Percentiles rank a stretch among this genome's conserved stretches.
Conservation (phyloP, 2,329 filamentous ascomycete species). For the Scedosporium dehoogii region DNA sequence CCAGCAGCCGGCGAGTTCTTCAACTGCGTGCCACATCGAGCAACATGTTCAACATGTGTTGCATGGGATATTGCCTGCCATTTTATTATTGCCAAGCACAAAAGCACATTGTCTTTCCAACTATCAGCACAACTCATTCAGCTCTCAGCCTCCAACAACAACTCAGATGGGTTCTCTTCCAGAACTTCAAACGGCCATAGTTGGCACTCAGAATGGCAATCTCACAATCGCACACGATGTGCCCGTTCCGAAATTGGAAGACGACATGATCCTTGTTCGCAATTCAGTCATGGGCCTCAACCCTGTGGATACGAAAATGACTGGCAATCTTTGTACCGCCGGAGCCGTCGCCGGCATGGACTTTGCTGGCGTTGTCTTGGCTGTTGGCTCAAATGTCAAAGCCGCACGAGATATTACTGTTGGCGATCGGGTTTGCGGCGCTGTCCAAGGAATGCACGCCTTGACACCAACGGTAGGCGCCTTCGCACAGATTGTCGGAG, state of each 20-base stretch:
- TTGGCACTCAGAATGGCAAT: neutral
- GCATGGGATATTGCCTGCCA: neutral
- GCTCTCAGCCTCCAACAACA: neutral
- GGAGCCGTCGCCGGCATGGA: slow-evolving; percentile 6
- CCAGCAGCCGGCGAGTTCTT: neutral
- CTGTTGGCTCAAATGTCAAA: neutral
- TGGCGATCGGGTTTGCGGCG: slow-evolving; percentile 6
- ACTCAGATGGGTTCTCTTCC: neutral
- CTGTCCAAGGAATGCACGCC: slow-evolving; percentile 6
- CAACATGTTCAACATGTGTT: neutral
- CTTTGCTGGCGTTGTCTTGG: slow-evolving; percentile 6
- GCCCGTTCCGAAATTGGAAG: neutral
- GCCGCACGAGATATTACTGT: neutral
- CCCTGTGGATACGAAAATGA: slow-evolving; percentile 8
- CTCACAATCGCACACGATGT: neutral
- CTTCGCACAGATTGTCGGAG: slow-evolving; percentile 14
- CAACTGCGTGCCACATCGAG: neutral
- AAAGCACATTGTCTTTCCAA: neutral
- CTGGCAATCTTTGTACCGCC: neutral
- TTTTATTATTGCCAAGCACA: neutral
- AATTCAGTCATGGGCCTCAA: slow-evolving; percentile 3
- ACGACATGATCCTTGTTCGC: neutral
- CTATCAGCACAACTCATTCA: neutral
- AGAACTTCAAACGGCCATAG: neutral
- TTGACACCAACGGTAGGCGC: slow-evolving; percentile 10